Conservation (phyloP, 441 rosid genomes). For the Pelargonium cotyledonis region DNA sequence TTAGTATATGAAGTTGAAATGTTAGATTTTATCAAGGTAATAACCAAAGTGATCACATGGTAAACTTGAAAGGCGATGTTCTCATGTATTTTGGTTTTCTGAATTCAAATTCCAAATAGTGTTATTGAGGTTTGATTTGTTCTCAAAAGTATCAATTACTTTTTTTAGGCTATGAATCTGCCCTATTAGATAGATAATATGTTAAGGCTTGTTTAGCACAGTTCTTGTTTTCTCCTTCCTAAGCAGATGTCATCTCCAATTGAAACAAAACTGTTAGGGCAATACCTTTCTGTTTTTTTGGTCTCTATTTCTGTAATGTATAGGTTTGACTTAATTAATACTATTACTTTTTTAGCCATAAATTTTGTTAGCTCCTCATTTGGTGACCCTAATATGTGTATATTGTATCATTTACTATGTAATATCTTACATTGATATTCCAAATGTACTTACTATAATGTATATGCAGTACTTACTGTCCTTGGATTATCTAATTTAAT, state of each 20-base stretch:
- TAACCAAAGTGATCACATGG: background rate
- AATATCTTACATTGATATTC: slow-evolving; percentile 7
- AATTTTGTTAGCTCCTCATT: too few species aligned
- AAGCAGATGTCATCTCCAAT: too few species aligned
- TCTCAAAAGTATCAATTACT: background rate
- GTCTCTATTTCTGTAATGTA: too few species aligned
- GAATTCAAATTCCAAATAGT: background rate
- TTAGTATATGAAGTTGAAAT: slow-evolving; percentile 53
- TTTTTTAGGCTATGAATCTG: too few species aligned
- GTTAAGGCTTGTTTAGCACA: too few species aligned
- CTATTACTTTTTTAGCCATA: too few species aligned
- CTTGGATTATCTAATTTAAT: slow-evolving; percentile 3
- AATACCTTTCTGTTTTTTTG: too few species aligned
- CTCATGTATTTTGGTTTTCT: background rate
- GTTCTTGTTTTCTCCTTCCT: too few species aligned
- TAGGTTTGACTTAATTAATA: too few species aligned
- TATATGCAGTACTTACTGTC: background rate
- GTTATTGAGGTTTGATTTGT: background rate
- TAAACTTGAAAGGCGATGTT: background rate
- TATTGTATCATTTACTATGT: background rate
- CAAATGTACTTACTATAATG: background rate
- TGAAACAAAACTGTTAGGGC: too few species aligned
- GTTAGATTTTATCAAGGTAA: slow-evolving; percentile 53
- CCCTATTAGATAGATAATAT: too few species aligned
- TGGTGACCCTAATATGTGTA: too few species aligned